Evolutionary conservation across 805 yeast species (phyloP).

Genomic region (Wickerhamiella galacta): DNA sequence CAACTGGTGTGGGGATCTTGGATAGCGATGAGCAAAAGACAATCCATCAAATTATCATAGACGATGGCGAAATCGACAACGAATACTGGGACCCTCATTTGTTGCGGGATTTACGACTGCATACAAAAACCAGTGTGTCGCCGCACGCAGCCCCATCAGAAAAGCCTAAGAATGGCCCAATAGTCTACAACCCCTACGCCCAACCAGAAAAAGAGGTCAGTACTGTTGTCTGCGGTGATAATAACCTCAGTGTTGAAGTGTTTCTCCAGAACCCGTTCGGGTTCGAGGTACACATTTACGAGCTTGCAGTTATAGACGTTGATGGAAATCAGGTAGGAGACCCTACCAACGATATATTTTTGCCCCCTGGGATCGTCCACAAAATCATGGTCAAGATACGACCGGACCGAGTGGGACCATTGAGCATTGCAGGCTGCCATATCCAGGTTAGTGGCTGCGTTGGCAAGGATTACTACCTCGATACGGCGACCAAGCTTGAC

Average conservation of each 20-base stretch:
- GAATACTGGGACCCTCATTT: slow-evolving; percentile 62
- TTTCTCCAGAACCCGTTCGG: slow-evolving; percentile 64
- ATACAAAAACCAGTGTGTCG: slow-evolving; percentile 15
- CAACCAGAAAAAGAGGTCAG: slow-evolving; percentile 16
- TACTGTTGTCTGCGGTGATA: too few species aligned
- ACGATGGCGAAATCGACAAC: slow-evolving; percentile 18
- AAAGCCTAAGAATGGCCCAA: background rate
- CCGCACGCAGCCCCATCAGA: background rate
- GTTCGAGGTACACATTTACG: slow-evolving; percentile 46
- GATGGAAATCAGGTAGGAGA: slow-evolving; percentile 13
- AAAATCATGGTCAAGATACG: slow-evolving; percentile 12
- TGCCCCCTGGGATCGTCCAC: slow-evolving; percentile 16
- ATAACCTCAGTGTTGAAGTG: slow-evolving; percentile 27
- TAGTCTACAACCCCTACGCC: slow-evolving; percentile 41
- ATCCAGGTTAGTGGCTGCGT: slow-evolving; percentile 37
- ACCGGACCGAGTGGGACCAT: slow-evolving; percentile 30
- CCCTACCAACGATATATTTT: slow-evolving; percentile 12
- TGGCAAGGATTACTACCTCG: slow-evolving; percentile 24
- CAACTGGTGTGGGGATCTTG: slow-evolving; percentile 38
- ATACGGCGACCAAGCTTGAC: slow-evolving; percentile 17
- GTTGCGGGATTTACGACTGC: slow-evolving; percentile 30
- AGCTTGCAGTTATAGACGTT: slow-evolving; percentile 15
- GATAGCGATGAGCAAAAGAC: slow-evolving; percentile 40
- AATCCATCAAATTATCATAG: slow-evolving; percentile 23
- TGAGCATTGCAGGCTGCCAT: slow-evolving; percentile 34